Base-by-base conservation (phyloP, 495 filamentous ascomycete genomes). In the Annulohypoxylon nitens region DNA sequence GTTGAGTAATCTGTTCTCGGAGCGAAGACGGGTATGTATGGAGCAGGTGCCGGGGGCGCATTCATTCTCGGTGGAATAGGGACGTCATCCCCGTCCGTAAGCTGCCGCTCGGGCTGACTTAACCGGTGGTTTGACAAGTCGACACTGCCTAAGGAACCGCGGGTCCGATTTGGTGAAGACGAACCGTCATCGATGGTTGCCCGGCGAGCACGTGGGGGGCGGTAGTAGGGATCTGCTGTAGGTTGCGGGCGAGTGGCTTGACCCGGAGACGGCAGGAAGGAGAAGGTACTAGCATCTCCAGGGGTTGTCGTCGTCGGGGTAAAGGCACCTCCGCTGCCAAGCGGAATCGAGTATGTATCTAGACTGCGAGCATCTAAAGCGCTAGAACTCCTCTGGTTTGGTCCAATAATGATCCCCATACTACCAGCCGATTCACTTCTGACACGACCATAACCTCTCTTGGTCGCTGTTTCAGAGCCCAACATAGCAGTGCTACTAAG, bases 1-100 rank as follows among this genome's bases (percentile, higher is more conserved):
- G 93, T 93, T 3, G 93, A 90, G 78, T 98, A 99, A 78, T 98
- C 95, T 12, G 91, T 89, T 50, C 89, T 83, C 1, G 89, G 81
- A 0, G 78, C 72, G 57, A 74, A 83, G 72, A 67, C 78, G 71
- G 54, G 77, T 11, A 77, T 73, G 30, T 81, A 82, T 2, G 83
- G 51, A 11, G 33, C 59, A n/a, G 67, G 72, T 9, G 64, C 75
- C 10, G 70, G 75, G 14, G 64, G 65, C 3, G 72, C 64, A 16
- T 83, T 83, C 12, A 73, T 79, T 18, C 81, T 82, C 23, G 81
- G 81, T 2, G 77, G 74, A 50, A 81, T 76, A 16, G 82, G 79
- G 4, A 87, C 85, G 12, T 82, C 79, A 69, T 79, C 84, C 10
- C 45, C 43, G 43, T 85, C 78, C 16, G 67, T 57, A 23, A 82